Conservation (phyloP, 2,329 filamentous ascomycete genomes). For the Fusarium vanettenii region DNA sequence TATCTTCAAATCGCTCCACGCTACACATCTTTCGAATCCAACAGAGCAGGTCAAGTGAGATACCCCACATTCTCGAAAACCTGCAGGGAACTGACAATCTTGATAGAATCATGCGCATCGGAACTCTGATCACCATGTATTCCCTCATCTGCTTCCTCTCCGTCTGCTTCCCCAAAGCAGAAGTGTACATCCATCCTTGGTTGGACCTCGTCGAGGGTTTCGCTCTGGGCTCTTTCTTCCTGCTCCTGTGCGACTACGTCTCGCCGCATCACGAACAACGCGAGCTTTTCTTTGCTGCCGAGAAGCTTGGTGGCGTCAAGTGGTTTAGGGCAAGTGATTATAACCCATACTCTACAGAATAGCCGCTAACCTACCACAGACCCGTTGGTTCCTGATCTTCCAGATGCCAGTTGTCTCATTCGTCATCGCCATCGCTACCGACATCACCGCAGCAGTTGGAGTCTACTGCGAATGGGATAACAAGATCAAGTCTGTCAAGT, state of each 20-base stretch:
- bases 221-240: slow-evolving; percentile 33
- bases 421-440: slow-evolving; percentile 16
- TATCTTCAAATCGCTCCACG: slow-evolving; percentile 24
- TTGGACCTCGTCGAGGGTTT: slow-evolving; percentile 31
- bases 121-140: slow-evolving; percentile 27
- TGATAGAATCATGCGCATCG: slow-evolving; percentile 31
- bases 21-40: slow-evolving; percentile 33
- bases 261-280: slow-evolving; percentile 28
- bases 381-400: slow-evolving; percentile 38
- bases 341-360: rapidly evolving
- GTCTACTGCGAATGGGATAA: slow-evolving; percentile 31
- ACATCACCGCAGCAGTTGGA: slow-evolving; percentile 27
- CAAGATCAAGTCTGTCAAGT: slow-evolving; percentile 24
- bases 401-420: slow-evolving; percentile 35
- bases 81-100: rapidly evolving
- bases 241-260: slow-evolving; percentile 37
- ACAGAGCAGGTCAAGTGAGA: slow-evolving; percentile 39
- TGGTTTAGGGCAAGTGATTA: slow-evolving; percentile 27
- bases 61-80: not conserved
- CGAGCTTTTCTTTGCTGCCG: slow-evolving; percentile 37
- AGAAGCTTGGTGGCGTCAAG: slow-evolving; percentile 28
- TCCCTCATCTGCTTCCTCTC: slow-evolving; percentile 32
- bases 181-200: slow-evolving; percentile 35
- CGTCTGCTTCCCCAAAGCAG: slow-evolving; percentile 13
- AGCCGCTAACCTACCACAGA: slow-evolving; percentile 10